phyloP scores from a whole-genome alignment of 78 protist species.

The Trichosphaerium sp. region DNA sequence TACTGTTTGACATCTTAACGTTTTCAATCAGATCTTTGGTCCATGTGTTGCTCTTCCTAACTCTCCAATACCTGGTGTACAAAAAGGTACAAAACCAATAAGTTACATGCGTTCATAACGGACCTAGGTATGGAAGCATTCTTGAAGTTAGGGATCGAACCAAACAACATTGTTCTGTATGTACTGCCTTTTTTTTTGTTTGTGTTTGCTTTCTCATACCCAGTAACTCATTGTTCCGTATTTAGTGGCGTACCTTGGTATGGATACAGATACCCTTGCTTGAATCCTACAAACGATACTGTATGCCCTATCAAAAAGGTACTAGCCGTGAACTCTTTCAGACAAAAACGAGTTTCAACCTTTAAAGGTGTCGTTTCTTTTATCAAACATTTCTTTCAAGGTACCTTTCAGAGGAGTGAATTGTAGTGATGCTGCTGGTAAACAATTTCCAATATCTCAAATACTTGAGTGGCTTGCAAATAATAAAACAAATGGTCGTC shows the following conservation, averaged over 20 bases:
- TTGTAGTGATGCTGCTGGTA: slow-evolving; percentile 49
- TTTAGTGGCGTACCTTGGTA: slow-evolving; percentile 61
- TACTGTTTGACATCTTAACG: no score
- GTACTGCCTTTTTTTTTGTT: no score
- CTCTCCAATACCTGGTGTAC: slow-evolving; percentile 17
- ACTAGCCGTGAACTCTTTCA: no score
- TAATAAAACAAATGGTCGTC: neutral
- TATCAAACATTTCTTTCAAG: neutral
- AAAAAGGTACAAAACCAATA: no score
- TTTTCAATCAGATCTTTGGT: slow-evolving; percentile 6
- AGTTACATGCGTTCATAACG: no score
- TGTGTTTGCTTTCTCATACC: no score
- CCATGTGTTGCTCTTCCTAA: slow-evolving; percentile 50
- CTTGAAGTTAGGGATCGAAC: slow-evolving; percentile 24
- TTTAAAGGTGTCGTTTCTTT: neutral
- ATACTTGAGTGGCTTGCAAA: neutral
- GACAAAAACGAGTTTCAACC: no score
- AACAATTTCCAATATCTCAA: neutral
- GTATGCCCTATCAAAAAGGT: neutral
- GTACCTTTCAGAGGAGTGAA: slow-evolving; percentile 37
- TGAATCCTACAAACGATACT: neutral
- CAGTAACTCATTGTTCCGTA: no score
- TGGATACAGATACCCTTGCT: slow-evolving; percentile 26
- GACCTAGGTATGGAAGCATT: slow-evolving; percentile 19
- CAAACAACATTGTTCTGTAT: slow-evolving; percentile 21